Evolutionary conservation across 2,329 filamentous ascomycete species (phyloP).

Genomic region (Aurifilum marmelostoma): DNA sequence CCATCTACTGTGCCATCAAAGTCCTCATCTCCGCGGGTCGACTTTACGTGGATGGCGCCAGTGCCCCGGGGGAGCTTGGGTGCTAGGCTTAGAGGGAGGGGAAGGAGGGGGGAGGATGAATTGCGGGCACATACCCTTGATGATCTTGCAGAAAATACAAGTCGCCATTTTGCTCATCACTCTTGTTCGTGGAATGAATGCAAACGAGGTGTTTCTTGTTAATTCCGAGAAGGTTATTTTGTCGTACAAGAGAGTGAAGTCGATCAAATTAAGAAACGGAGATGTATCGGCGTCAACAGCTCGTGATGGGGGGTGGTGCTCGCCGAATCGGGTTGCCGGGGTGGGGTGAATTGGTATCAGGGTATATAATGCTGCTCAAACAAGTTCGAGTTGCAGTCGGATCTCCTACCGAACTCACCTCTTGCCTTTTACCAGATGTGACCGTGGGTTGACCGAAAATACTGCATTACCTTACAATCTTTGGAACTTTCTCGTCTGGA

Average conservation of each 20-base stretch:
- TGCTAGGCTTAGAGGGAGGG: slow-evolving; percentile 2
- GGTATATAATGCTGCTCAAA: slow-evolving; percentile 28
- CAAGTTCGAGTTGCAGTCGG: slow-evolving; percentile 57
- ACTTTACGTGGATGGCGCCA: not conserved
- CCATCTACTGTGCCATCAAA: slow-evolving; percentile 2
- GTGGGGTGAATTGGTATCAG: not conserved
- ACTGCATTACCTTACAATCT: slow-evolving; percentile 56
- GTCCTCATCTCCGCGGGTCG: not conserved
- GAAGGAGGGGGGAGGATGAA: not conserved
- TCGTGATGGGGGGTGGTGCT: not conserved
- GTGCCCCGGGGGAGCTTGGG: not conserved
- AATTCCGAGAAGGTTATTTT: not conserved
- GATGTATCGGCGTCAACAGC: slow-evolving; percentile 17
- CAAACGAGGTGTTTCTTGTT: not conserved
- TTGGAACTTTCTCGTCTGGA: slow-evolving; percentile 46
- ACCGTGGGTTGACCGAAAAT: slow-evolving; percentile 63
- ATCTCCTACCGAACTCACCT: slow-evolving; percentile 74
- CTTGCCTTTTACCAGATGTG: slow-evolving; percentile 83
- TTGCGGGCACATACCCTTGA: slow-evolving; percentile 68
- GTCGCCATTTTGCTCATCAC: slow-evolving; percentile 57
- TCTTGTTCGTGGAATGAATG: not conserved
- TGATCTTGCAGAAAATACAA: slow-evolving; percentile 98
- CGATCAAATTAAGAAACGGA: not conserved
- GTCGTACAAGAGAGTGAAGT: not conserved
- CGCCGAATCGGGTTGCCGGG: not conserved